These are phyloP conservation scores for Beverwykella pulmonaria DNA, from an alignment of 495 filamentous ascomycete species.

Conservation along the genomic window DNA sequence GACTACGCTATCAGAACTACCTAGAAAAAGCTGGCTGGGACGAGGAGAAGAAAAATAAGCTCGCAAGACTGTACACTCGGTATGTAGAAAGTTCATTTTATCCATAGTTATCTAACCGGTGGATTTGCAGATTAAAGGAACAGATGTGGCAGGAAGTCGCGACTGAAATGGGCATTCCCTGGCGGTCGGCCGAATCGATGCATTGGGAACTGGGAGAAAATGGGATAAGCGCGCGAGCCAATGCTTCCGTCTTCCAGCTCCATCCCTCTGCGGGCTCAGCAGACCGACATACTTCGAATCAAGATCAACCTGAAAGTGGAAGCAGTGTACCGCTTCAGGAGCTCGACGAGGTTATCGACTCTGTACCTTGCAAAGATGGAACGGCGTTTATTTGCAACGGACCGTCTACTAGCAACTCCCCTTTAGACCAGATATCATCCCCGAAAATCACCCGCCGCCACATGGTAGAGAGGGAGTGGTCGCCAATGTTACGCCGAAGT, in stretches of 20 bases:
- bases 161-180: slow-evolving; percentile 93
- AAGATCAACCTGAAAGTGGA: too few species aligned
- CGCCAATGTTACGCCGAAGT: too few species aligned
- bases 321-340: too few species aligned
- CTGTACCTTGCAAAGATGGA: too few species aligned
- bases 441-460: too few species aligned
- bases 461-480: too few species aligned
- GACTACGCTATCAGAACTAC: slow-evolving; percentile 97
- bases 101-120: neutral
- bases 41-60: slow-evolving; percentile 95
- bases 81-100: slow-evolving; percentile 51
- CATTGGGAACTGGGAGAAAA: slow-evolving; percentile 94
- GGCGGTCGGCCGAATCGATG: slow-evolving; percentile 95
- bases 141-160: slow-evolving; percentile 97
- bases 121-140: slow-evolving; percentile 74
- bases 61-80: slow-evolving; percentile 94
- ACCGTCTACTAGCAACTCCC: too few species aligned
- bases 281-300: too few species aligned
- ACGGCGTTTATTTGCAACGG: too few species aligned
- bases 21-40: slow-evolving; percentile 93
- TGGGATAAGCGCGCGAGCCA: slow-evolving; percentile 71
- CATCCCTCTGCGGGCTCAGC: slow-evolving; percentile 40
- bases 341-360: too few species aligned
- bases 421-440: too few species aligned
- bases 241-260: slow-evolving; percentile 48